Evolutionary conservation across 2,329 filamentous ascomycete species (phyloP).

Genomic region (Aaosphaeria pasadenensis): DNA sequence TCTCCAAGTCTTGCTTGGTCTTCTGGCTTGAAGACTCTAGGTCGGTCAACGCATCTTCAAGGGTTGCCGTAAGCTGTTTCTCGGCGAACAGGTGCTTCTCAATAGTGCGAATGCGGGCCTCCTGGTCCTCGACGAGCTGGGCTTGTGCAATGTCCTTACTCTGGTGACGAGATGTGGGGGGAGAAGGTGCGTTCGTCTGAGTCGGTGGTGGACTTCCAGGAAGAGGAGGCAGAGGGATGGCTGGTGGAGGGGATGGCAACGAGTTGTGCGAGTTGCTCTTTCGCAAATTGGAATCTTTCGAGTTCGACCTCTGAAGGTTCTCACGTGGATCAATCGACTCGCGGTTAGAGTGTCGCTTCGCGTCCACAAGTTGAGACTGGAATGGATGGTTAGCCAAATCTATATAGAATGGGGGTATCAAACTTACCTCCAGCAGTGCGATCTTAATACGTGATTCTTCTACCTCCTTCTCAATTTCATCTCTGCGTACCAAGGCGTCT

Average conservation of each 20-base stretch:
- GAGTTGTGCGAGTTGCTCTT: constrained; percentile 82
- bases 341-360: constrained; percentile 46
- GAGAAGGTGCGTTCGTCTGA: constrained; percentile 54
- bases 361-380: constrained; percentile 63
- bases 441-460: constrained; percentile 78
- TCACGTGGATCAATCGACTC: constrained; percentile 46
- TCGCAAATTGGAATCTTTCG: constrained; percentile 67
- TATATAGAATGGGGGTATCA: constrained; percentile 45
- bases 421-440: constrained; percentile 61
- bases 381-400: constrained; percentile 7
- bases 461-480: constrained; percentile 57
- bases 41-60: constrained; percentile 93
- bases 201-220: constrained; percentile 52
- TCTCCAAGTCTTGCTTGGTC: constrained; percentile 84
- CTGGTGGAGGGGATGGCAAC: constrained; percentile 88
- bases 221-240: constrained; percentile 91
- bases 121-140: constrained; percentile 90
- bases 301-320: constrained; percentile 54
- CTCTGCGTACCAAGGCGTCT: constrained; percentile 38
- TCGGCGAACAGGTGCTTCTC: constrained; percentile 96
- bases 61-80: constrained; percentile 90
- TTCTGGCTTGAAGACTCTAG: constrained; percentile 89
- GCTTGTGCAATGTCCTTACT: constrained; percentile 78
- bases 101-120: constrained; percentile 89
- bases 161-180: constrained; percentile 65